Base-by-base conservation (phyloP, 139 green algal species). In the Cymbomonas tetramitiformis region DNA sequence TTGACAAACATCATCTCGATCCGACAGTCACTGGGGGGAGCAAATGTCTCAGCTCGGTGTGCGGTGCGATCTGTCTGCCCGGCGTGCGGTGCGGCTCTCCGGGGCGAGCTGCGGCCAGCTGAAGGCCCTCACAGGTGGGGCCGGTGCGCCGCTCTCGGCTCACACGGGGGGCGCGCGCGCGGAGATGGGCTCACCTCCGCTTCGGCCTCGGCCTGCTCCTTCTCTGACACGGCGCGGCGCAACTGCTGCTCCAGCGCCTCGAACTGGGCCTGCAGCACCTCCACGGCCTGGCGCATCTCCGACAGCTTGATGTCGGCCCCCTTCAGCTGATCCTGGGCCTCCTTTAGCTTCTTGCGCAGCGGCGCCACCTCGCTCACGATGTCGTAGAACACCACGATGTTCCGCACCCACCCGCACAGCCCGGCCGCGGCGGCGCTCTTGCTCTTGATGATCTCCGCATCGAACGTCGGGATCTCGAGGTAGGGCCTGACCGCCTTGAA, bases 361-460 rank as follows among this genome's bases (percentile, higher is more conserved):
- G 80, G 80, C 51, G 64, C 76, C 26, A 88, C 78, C 38, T 83
- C 71, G 24, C 65, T 69, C 36, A 51, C 70, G n/a, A 72, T 65
- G 33, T 60, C 55, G 70, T 86, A 61, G 58, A 86, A 88, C 2
- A 74, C 59, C 54, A 86, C 77, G 79, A 88, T 88, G 24, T 79
- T 79, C 23, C 79, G 61, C 33, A 83, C 76, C 80, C 80, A 88
- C 55, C 72, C 77, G 63, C 76, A 85, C 40, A 88, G 63, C 0
- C 78, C 80, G 43, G 78, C 79, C 24, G 75, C 78, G 0, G 82
- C 80, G 32, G 77, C 78, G 46, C 62, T 76, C 29, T 76, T 69
- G 64, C 77, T 73, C 68, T 79, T 69, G 64, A 90, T 76, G 26
- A 80, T 61, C 34, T 71, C 67, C 2, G 77, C 77, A 1, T 82